A percentile compares a stretch with the other conserved stretches of the same genome.
phyloP scores from a whole-genome alignment of 139 green algal genomes.

The Edaphochlamys debaryana region DNA sequence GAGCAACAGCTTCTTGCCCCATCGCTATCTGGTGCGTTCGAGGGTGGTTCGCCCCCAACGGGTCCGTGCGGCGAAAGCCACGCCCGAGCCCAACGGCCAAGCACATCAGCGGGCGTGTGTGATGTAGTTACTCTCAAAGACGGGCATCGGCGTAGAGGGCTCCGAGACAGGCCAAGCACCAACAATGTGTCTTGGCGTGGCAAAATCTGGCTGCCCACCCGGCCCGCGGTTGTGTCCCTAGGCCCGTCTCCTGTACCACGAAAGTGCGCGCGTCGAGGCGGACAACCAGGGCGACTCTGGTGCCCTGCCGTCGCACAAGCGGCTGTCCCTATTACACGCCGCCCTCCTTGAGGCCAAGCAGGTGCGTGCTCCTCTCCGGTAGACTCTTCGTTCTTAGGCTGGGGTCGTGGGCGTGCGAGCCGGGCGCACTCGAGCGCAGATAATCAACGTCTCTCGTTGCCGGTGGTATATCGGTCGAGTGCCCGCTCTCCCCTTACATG shows the following conservation, averaged over 20 bases:
- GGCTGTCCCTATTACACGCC: slow-evolving; percentile 63
- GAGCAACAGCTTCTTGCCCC: slow-evolving; percentile 53
- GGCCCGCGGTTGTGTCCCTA: too few species aligned
- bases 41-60: not conserved
- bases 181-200: too few species aligned
- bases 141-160: too few species aligned
- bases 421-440: too few species aligned
- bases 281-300: slow-evolving; percentile 13
- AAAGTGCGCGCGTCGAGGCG: slow-evolving; percentile 59
- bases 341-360: slow-evolving; percentile 48
- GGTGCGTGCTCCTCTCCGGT: not conserved
- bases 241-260: slow-evolving; percentile 74
- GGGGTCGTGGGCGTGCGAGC: too few species aligned
- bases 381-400: too few species aligned
- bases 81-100: not conserved
- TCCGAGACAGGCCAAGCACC: too few species aligned
- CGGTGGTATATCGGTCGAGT: too few species aligned
- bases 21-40: slow-evolving; percentile 65
- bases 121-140: not conserved
- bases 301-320: slow-evolving; percentile 37
- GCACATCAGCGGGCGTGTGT: not conserved
- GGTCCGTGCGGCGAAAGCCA: not conserved
- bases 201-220: too few species aligned
- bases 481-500: too few species aligned
- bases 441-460: too few species aligned